Conservation (phyloP, 192 early-diverging fungal genomes). For the Haplosporangium gracile region DNA sequence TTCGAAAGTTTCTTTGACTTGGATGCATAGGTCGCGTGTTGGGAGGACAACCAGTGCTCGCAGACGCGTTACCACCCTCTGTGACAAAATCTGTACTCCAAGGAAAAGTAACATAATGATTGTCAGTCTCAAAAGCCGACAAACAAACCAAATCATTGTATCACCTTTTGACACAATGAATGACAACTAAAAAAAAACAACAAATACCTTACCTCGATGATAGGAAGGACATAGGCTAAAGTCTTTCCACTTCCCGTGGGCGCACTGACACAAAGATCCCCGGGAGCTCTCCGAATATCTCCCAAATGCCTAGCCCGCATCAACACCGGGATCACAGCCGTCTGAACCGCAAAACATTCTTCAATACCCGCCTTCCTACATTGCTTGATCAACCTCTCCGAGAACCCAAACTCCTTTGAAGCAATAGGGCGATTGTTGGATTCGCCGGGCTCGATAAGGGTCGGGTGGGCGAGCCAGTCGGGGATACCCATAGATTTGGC, state of each 20-base stretch:
- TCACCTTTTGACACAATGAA: neutral
- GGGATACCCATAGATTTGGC: slow-evolving; percentile 84
- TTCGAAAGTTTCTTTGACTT: slow-evolving; percentile 91
- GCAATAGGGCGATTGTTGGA: slow-evolving; percentile 62
- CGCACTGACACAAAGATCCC: slow-evolving; percentile 94
- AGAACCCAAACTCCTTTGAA: slow-evolving; percentile 71
- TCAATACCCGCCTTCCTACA: slow-evolving; percentile 75
- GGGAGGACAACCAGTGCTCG: slow-evolving; percentile 93
- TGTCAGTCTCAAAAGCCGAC: neutral
- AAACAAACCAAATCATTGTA: too few species aligned
- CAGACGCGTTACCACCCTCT: slow-evolving; percentile 82
- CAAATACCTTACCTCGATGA: slow-evolving; percentile 72
- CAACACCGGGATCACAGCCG: slow-evolving; percentile 86
- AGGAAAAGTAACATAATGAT: neutral
- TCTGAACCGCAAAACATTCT: slow-evolving; percentile 91
- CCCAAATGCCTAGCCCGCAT: slow-evolving; percentile 74
- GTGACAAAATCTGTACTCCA: slow-evolving; percentile 68
- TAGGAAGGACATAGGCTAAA: slow-evolving; percentile 94
- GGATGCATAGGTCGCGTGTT: slow-evolving; percentile 91
- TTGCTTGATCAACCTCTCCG: slow-evolving; percentile 68
- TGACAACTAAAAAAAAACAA: neutral
- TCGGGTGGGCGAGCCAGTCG: slow-evolving; percentile 89
- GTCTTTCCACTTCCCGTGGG: slow-evolving; percentile 98
- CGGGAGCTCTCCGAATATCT: slow-evolving; percentile 79
- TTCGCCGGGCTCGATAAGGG: slow-evolving; percentile 69